Evolutionary conservation across 768 basidiomycete genomes (phyloP).

Genomic region (Symmetrospora coprosmae): DNA sequence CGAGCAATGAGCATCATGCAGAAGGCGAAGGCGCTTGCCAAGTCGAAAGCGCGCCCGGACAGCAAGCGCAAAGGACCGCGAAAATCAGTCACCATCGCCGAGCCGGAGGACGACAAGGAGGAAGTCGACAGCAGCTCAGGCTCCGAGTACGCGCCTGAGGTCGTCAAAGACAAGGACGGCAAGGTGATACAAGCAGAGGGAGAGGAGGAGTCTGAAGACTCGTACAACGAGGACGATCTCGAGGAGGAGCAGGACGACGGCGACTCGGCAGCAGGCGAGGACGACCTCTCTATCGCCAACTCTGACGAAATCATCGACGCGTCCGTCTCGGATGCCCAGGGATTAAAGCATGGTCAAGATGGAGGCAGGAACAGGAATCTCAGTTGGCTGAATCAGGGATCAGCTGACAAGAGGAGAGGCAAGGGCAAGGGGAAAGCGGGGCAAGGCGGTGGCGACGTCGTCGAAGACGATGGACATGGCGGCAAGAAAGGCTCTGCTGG

Average conservation of each 20-base stretch:
- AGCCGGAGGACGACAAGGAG: too few species aligned
- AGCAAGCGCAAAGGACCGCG: not conserved
- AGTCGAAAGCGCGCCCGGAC: not conserved
- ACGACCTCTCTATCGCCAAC: conserved; percentile 12
- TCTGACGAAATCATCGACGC: too few species aligned
- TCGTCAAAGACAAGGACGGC: conserved; percentile 12
- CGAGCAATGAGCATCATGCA: not conserved
- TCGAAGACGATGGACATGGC: too few species aligned
- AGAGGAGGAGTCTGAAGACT: conserved; percentile 4
- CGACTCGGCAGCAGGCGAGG: conserved; percentile 10
- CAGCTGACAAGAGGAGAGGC: too few species aligned
- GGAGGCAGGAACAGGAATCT: too few species aligned
- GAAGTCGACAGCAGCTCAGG: conserved; percentile 2
- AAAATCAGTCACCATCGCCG: not conserved
- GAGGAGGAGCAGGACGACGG: conserved; percentile 5
- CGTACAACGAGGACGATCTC: not conserved
- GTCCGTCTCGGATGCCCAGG: too few species aligned
- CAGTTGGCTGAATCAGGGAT: too few species aligned
- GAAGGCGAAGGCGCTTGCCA: not conserved
- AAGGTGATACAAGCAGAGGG: not conserved
- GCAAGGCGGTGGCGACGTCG: too few species aligned
- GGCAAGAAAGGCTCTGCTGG: too few species aligned
- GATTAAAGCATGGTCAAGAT: not conserved
- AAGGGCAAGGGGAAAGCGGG: not conserved
- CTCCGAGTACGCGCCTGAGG: conserved; percentile 14